These are phyloP conservation scores for Saposhnikovia divaricata DNA, from an alignment of 129 eudicot species.

Conservation along the genomic window DNA sequence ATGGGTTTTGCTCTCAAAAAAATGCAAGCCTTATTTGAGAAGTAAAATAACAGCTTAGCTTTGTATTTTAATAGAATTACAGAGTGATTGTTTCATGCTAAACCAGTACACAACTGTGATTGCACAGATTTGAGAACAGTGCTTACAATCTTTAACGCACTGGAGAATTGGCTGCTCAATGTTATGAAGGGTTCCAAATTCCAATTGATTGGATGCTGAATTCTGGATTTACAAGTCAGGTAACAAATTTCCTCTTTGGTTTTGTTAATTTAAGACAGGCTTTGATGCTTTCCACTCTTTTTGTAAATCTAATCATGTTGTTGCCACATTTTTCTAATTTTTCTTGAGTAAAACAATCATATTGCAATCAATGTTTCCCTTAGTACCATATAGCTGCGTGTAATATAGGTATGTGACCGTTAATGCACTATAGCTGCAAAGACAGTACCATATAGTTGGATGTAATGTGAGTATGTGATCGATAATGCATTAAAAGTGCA, in stretches of 20 bases:
- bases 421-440: too few species aligned
- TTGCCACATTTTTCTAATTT: background rate
- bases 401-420: too few species aligned
- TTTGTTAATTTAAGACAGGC: background rate
- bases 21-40: conserved; percentile 87
- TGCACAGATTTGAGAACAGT: conserved; percentile 75
- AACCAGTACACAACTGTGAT: background rate
- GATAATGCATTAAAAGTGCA: background rate
- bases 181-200: conserved; percentile 66
- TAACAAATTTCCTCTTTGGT: conserved; percentile 15
- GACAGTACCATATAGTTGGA: background rate
- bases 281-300: background rate
- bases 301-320: background rate
- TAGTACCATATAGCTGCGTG: background rate
- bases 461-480: background rate
- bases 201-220: conserved; percentile 90
- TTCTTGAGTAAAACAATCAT: background rate
- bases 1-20: too few species aligned
- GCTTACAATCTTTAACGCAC: conserved; percentile 71
- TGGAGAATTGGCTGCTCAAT: conserved; percentile 74
- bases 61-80: background rate
- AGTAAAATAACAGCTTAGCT: conserved; percentile 30
- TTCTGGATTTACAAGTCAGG: conserved; percentile 77
- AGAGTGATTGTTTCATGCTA: background rate
- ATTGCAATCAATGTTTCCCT: background rate